A percentile compares a stretch with the other conserved stretches of the same genome.
Conservation (phyloP, 169 alveolate genomes). For the Eimeria zaria region DNA sequence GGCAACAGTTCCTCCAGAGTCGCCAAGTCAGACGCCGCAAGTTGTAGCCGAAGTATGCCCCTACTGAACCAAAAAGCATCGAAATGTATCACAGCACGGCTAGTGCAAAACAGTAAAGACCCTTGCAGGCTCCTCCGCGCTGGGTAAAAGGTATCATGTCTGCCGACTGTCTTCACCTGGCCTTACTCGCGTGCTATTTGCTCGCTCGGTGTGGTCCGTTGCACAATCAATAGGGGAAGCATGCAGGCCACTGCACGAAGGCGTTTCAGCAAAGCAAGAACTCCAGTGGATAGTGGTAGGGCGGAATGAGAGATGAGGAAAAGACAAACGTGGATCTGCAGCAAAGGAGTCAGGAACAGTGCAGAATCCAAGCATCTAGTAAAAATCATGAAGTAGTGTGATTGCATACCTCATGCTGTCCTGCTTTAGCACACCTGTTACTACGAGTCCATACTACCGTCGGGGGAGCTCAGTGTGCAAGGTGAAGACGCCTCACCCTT, state of each 20-base stretch:
- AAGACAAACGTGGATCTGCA: conserved; percentile 67
- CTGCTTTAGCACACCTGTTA: background rate
- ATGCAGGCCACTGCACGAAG: conserved; percentile 66
- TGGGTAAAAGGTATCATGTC: background rate
- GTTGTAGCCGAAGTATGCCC: conserved; percentile 60
- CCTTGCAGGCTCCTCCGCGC: background rate
- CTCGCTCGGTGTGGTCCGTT: background rate
- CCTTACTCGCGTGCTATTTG: conserved; percentile 52
- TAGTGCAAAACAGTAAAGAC: background rate
- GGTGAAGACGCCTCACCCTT: conserved; percentile 22
- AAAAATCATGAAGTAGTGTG: background rate
- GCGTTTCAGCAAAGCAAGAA: conserved; percentile 48
- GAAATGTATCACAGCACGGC: background rate
- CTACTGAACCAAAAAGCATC: conserved; percentile 38
- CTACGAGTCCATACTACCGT: background rate
- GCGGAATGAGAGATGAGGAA: conserved; percentile 42
- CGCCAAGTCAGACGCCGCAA: conserved; percentile 67
- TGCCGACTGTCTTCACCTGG: background rate
- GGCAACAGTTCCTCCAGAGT: conserved; percentile 56
- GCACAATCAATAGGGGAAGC: conserved; percentile 58
- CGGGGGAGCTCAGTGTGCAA: background rate
- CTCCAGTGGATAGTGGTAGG: conserved; percentile 39
- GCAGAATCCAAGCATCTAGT: background rate
- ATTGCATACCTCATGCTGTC: background rate
- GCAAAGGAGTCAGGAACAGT: background rate